Evolutionary conservation across 108 stramenopile genomes (phyloP).

Genomic region (Nannochloropsis salina): DNA sequence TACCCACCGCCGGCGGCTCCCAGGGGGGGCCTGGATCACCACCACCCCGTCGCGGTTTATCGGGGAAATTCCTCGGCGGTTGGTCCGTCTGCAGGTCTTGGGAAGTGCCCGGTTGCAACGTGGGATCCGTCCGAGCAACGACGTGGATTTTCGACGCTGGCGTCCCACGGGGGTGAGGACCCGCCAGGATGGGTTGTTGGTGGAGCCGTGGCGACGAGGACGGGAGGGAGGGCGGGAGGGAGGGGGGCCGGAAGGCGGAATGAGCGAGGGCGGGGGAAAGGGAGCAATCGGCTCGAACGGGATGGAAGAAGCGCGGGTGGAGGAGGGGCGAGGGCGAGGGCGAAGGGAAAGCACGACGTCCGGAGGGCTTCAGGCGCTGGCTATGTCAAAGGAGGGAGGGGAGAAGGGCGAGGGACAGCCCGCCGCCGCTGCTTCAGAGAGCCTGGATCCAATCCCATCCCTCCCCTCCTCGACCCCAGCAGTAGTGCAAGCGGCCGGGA

Average conservation of each 20-base stretch:
- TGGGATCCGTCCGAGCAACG: not conserved
- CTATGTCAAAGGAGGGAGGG: not conserved
- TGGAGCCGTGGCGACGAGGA: constrained; percentile 5
- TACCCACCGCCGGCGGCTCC: constrained; percentile 27
- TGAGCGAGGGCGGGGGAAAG: not conserved
- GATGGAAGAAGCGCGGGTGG: not conserved
- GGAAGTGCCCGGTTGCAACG: not conserved
- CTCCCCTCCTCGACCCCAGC: not conserved
- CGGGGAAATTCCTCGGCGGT: not conserved
- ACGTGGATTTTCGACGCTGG: not conserved
- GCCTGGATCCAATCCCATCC: no score
- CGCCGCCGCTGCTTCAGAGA: no score
- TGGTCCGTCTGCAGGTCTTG: not conserved
- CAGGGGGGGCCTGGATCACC: not conserved
- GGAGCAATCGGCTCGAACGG: not conserved
- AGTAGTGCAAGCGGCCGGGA: not conserved
- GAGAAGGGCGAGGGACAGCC: not conserved
- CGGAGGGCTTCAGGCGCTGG: not conserved
- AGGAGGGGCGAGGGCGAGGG: not conserved
- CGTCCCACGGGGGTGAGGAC: not conserved
- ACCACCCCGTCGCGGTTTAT: not conserved
- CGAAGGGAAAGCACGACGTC: not conserved
- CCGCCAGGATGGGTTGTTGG: not conserved
- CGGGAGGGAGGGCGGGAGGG: not conserved
- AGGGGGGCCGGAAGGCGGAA: not conserved